Evolutionary conservation across 2,329 filamentous ascomycete genomes (phyloP), one percentile per base, ranked within the genome.

Genomic region (Orbilia ellipsospora): DNA sequence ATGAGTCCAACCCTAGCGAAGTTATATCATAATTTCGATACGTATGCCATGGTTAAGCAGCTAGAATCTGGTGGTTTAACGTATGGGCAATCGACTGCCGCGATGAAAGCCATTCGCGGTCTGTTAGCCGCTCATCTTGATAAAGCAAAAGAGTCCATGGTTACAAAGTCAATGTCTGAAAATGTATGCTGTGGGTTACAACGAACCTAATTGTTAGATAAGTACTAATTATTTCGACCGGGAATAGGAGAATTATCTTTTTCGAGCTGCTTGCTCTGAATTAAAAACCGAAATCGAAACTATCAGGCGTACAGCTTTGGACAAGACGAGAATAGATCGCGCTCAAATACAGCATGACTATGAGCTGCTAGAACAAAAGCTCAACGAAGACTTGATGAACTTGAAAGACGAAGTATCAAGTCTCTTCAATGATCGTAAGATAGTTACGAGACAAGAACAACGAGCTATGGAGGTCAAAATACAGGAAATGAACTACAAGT

Each of bases 401-500:
- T 84, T 98, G 73, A 95, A 92, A 79, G 94, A 99, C 81, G 92
- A 94, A 66, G 87, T 98, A n/a, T 93, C 94, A 81, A 94, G 93
- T 69, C 91, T 97, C 87, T 97, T 98, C 82, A 94, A 98, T 80
- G 94, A 99, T 81, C 89, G 96, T 51, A 95, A 94, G 82, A 96
- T 98, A 92, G 88, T 89, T 1, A 93, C 96, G 1, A 86, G 93
- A 65, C 92, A 94, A 82, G 92, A 97, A 82, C 93, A 97, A 83
- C 90, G 93, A 81, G 86, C 87, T 5, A 90, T 92, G 80, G 94
- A 98, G 23, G 28, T 77, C 18, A 80, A 92, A 86, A 94, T 97
- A 77, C 94, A 97, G 85, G 91, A 97, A 84, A 87, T 98, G 79
- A 96, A 94, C 83, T 97, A 98, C 83, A 95, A 96, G 82, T 98